A percentile compares a stretch with the other conserved stretches of the same genome.
Evolutionary conservation across 495 filamentous ascomycete species (phyloP).

Genomic region (Neohortaea acidophila): DNA sequence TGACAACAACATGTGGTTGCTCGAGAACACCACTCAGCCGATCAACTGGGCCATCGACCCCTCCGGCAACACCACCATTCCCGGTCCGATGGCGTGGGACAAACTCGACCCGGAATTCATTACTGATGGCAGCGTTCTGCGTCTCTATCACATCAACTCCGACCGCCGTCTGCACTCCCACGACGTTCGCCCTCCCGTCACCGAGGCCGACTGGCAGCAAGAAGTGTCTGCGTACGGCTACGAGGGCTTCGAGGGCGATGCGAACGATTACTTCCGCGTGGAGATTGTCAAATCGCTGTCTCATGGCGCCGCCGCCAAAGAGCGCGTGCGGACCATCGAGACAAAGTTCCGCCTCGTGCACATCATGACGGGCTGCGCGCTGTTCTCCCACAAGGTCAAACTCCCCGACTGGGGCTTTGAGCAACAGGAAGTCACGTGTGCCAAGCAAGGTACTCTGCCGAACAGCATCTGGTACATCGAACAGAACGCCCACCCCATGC

Average conservation of each 20-base stretch:
- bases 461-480: slow-evolving; percentile 97
- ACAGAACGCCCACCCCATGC: slow-evolving; percentile 63
- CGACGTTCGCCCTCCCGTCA: slow-evolving; percentile 91
- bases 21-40: slow-evolving; percentile 84
- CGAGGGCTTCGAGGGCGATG: slow-evolving; percentile 90
- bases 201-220: slow-evolving; percentile 95
- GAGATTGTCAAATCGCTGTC: slow-evolving; percentile 90
- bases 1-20: slow-evolving; percentile 85
- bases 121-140: slow-evolving; percentile 63
- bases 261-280: slow-evolving; percentile 87
- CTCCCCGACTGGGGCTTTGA: slow-evolving; percentile 93
- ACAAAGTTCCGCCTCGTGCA: slow-evolving; percentile 93
- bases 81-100: slow-evolving; percentile 74
- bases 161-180: slow-evolving; percentile 88
- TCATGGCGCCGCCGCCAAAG: slow-evolving; percentile 62
- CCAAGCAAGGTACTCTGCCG: slow-evolving; percentile 77
- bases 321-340: slow-evolving; percentile 79
- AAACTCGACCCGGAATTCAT: slow-evolving; percentile 51
- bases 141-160: slow-evolving; percentile 68
- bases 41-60: slow-evolving; percentile 31
- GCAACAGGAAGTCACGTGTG: slow-evolving; percentile 96
- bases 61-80: slow-evolving; percentile 61
- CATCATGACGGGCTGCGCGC: slow-evolving; percentile 87
- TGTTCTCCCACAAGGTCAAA: slow-evolving; percentile 98
- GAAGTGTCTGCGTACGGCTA: slow-evolving; percentile 97